These are phyloP conservation scores for Basidioascus undulatus DNA, from an alignment of 768 basidiomycete species.

Conservation along the genomic window DNA sequence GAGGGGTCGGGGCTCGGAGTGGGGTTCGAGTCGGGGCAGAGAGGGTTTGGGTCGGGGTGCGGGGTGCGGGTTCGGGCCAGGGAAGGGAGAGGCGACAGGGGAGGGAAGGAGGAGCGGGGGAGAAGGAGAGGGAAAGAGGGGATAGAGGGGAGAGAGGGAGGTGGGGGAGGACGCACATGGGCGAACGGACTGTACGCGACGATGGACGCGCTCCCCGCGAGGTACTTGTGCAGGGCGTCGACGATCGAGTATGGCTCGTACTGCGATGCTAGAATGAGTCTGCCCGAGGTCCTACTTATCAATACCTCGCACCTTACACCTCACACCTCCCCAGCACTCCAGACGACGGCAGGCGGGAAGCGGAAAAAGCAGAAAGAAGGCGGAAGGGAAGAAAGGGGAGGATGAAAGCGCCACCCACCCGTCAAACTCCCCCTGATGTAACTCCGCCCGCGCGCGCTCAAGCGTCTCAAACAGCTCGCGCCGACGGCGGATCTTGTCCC, in stretches of 20 bases:
- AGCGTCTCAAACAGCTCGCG: constrained; percentile 39
- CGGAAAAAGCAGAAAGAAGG: too few species aligned
- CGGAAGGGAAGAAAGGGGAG: background rate
- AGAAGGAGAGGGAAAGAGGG: background rate
- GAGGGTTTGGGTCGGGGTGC: background rate
- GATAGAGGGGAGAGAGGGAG: background rate
- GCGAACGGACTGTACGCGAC: constrained; percentile 65
- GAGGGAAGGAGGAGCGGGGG: background rate
- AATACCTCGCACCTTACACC: too few species aligned
- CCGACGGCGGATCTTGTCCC: too few species aligned
- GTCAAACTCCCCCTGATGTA: constrained; percentile 72
- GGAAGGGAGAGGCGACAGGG: background rate
- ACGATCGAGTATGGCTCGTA: constrained; percentile 68
- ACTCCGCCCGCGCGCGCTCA: constrained; percentile 41
- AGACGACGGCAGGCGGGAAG: too few species aligned
- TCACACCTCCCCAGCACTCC: too few species aligned
- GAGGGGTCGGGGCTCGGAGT: too few species aligned
- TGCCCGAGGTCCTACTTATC: too few species aligned
- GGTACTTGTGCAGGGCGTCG: constrained; percentile 42
- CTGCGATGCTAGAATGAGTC: constrained; percentile 54
- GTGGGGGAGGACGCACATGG: constrained; percentile 28
- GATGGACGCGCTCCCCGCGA: constrained; percentile 64
- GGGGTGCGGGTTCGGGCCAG: background rate
- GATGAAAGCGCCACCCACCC: constrained; percentile 27
- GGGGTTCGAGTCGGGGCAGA: too few species aligned